Evolutionary conservation across 2,329 filamentous ascomycete genomes (phyloP).

Genomic region (Claviceps monticola): DNA sequence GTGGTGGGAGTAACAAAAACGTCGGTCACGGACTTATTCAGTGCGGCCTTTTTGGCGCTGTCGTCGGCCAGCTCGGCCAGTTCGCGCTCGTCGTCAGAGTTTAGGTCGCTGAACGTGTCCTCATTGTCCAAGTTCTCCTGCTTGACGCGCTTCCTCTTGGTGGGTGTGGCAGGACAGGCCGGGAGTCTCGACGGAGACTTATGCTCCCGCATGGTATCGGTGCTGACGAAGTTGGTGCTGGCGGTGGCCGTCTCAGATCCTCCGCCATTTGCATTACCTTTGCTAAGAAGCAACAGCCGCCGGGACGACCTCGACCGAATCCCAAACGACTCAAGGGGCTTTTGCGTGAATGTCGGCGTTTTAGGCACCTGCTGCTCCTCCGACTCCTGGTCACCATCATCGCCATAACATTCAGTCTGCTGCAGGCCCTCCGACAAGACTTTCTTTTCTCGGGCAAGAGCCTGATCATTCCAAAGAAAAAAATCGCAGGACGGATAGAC

Average conservation of each 20-base stretch:
- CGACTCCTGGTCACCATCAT: neutral
- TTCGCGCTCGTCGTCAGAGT: slow-evolving; percentile 25
- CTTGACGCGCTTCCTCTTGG: slow-evolving; percentile 17
- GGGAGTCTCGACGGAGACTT: neutral
- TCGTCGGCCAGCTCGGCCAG: slow-evolving; percentile 22
- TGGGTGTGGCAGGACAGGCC: slow-evolving; percentile 2
- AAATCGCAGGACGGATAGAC: slow-evolving; percentile 25
- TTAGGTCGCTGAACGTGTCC: slow-evolving; percentile 20
- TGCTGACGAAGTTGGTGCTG: neutral
- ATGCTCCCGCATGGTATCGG: neutral
- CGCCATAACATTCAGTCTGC: neutral
- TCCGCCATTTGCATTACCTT: neutral
- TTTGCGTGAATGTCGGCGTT: slow-evolving; percentile 17
- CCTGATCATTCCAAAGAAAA: slow-evolving; percentile 31
- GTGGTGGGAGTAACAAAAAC: slow-evolving; percentile 15
- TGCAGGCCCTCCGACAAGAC: slow-evolving; percentile 4
- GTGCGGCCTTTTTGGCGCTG: slow-evolving; percentile 16
- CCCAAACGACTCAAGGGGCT: slow-evolving; percentile 16
- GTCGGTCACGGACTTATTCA: slow-evolving; percentile 2
- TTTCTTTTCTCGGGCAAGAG: slow-evolving; percentile 17
- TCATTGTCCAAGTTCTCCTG: slow-evolving; percentile 14
- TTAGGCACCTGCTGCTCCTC: slow-evolving; percentile 9
- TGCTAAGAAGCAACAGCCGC: neutral
- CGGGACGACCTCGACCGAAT: slow-evolving; percentile 13
- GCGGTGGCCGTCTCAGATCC: neutral